Conservation (phyloP, 2,329 filamentous ascomycete genomes). For the Xylariaceae sp. region DNA sequence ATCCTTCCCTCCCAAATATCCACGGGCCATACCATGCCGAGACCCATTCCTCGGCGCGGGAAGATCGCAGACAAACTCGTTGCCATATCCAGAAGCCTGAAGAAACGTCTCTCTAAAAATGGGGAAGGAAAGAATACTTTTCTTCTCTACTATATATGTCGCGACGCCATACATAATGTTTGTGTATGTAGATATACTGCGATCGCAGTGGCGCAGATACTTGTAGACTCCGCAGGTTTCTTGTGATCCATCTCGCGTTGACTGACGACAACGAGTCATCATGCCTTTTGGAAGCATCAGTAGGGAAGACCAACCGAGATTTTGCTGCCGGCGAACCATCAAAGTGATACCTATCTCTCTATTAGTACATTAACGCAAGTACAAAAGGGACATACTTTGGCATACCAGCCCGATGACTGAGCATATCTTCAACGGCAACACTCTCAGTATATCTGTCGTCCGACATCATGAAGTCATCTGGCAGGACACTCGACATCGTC, state of each 20-base stretch:
- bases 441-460: slow-evolving; percentile 17
- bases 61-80: slow-evolving; percentile 22
- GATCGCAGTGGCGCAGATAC: slow-evolving; percentile 17
- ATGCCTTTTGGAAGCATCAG: slow-evolving; percentile 12
- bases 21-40: slow-evolving; percentile 17
- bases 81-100: slow-evolving; percentile 20
- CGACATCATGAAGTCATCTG: slow-evolving; percentile 24
- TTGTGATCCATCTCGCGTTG: slow-evolving; percentile 17
- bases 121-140: slow-evolving; percentile 16
- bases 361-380: background rate
- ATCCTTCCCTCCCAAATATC: slow-evolving; percentile 15
- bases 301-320: too few relatives aligned
- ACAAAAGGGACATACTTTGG: slow-evolving; percentile 9
- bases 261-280: slow-evolving; percentile 20
- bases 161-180: slow-evolving; percentile 26
- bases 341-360: background rate
- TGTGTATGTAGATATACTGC: slow-evolving; percentile 17
- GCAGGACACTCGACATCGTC: slow-evolving; percentile 22
- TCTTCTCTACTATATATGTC: slow-evolving; percentile 20
- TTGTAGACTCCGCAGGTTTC: slow-evolving; percentile 21
- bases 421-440: slow-evolving; percentile 23
- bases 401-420: slow-evolving; percentile 24
- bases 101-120: slow-evolving; percentile 23
- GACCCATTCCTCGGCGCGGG: slow-evolving; percentile 10
- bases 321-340: too few relatives aligned